Evolutionary conservation across 257 asterid genomes (phyloP).

Genomic region (Jasminum sambac): DNA sequence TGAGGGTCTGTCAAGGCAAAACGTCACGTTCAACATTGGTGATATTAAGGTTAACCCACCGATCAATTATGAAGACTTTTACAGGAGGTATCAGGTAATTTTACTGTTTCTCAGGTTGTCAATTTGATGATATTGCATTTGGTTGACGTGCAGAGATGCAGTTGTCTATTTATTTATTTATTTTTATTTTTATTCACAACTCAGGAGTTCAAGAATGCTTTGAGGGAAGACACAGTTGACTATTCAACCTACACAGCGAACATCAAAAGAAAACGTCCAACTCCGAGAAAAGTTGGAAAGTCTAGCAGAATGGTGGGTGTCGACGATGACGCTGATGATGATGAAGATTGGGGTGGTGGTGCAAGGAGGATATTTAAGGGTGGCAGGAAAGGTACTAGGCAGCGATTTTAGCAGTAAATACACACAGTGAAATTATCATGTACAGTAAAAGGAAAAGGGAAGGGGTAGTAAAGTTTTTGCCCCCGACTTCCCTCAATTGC

Average conservation of each 20-base stretch:
- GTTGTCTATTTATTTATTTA: not conserved
- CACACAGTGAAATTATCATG: slow-evolving; percentile 60
- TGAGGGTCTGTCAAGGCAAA: slow-evolving; percentile 69
- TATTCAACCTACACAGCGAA: slow-evolving; percentile 62
- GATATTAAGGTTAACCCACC: slow-evolving; percentile 75
- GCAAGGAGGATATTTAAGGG: slow-evolving; percentile 45
- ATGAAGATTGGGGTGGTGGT: slow-evolving; percentile 52
- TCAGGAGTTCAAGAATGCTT: slow-evolving; percentile 64
- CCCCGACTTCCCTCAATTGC: slow-evolving; percentile 1
- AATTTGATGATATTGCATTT: not conserved
- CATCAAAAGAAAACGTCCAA: slow-evolving; percentile 59
- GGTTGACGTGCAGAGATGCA: not conserved
- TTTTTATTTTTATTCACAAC: not conserved
- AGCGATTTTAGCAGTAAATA: slow-evolving; percentile 64
- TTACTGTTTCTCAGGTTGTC: slow-evolving; percentile 11
- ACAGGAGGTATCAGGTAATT: slow-evolving; percentile 82
- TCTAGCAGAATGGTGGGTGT: slow-evolving; percentile 32
- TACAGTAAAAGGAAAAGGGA: slow-evolving; percentile 48
- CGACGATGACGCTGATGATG: slow-evolving; percentile 35
- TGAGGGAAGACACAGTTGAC: slow-evolving; percentile 62
- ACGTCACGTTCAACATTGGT: slow-evolving; percentile 50
- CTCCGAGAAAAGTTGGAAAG: slow-evolving; percentile 49
- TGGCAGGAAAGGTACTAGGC: slow-evolving; percentile 62
- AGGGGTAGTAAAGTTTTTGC: slow-evolving; percentile 13
- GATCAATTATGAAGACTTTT: slow-evolving; percentile 53